These are phyloP conservation scores for Ascochyta rabiei DNA, from an alignment of 2,329 filamentous ascomycete species.

Conservation along the genomic window DNA sequence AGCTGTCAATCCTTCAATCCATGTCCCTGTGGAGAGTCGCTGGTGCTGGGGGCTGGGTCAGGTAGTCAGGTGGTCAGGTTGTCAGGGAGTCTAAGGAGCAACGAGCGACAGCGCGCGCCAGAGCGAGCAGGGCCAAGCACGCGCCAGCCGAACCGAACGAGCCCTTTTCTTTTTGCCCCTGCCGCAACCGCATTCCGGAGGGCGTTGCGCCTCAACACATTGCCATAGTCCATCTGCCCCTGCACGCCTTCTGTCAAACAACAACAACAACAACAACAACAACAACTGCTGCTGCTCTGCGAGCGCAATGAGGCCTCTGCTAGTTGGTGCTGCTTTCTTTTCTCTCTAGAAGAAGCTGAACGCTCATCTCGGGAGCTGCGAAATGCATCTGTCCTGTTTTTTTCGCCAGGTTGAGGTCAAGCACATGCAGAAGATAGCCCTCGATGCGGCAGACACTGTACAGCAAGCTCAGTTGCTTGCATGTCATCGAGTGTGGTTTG, in stretches of 20 bases:
- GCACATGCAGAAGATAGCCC: neutral
- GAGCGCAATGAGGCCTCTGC: too few relatives aligned
- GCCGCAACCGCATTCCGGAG: neutral
- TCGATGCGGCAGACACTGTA: slow-evolving; percentile 8
- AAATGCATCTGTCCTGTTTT: slow-evolving; percentile 24
- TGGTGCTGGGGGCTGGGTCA: too few relatives aligned
- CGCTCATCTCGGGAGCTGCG: slow-evolving; percentile 25
- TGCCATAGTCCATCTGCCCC: neutral
- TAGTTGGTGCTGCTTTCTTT: neutral
- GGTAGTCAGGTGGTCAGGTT: slow-evolving; percentile 36
- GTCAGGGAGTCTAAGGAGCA: slow-evolving; percentile 31
- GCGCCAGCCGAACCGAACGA: neutral
- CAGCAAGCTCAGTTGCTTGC: slow-evolving; percentile 17
- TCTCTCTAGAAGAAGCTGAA: slow-evolving; percentile 24
- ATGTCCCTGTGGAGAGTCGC: slow-evolving; percentile 16
- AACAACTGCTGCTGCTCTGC: too few relatives aligned
- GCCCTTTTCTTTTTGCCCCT: slow-evolving; percentile 3
- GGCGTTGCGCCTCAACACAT: slow-evolving; percentile 6
- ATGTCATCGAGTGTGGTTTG: slow-evolving; percentile 27
- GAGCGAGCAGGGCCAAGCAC: neutral
- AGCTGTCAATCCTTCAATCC: neutral
- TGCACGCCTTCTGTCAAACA: neutral
- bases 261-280: too few relatives aligned
- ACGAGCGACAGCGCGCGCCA: neutral
- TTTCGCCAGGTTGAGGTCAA: slow-evolving; percentile 11